phyloP scores from a whole-genome alignment of 2,329 filamentous ascomycete species.

The Stemphylium beticola region DNA sequence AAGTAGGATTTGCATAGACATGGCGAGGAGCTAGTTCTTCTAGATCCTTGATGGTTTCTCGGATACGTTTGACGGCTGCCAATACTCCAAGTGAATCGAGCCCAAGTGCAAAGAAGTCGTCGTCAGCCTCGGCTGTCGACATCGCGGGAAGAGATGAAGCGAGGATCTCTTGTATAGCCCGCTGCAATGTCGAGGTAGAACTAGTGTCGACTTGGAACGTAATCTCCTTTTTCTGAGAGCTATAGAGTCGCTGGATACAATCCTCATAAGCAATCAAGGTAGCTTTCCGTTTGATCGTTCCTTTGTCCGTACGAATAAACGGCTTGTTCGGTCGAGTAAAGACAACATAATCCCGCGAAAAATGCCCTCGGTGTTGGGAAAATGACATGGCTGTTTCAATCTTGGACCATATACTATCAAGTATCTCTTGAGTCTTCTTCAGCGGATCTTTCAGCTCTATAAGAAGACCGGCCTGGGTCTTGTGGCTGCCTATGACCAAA shows the following conservation, averaged over 20 bases:
- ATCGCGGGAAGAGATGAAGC: constrained; percentile 11
- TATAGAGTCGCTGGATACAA: constrained; percentile 57
- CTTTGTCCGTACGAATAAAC: constrained; percentile 56
- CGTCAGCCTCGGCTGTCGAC: constrained; percentile 19
- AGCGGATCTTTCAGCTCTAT: constrained; percentile 32
- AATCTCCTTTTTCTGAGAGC: background rate
- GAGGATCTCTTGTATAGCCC: constrained; percentile 13
- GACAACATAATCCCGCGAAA: constrained; percentile 52
- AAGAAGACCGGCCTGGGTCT: constrained; percentile 38
- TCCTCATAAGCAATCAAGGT: constrained; percentile 52
- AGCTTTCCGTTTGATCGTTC: constrained; percentile 51
- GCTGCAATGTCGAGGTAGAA: constrained; percentile 4
- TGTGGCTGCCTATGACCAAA: constrained; percentile 34
- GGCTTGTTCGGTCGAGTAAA: constrained; percentile 53
- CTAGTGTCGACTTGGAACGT: constrained; percentile 8
- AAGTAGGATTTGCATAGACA: constrained; percentile 42
- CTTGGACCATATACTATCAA: constrained; percentile 55
- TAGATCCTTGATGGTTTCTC: constrained; percentile 35
- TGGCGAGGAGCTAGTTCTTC: constrained; percentile 43
- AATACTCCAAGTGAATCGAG: constrained; percentile 44
- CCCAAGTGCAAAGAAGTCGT: constrained; percentile 42
- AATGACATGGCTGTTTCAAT: constrained; percentile 53
- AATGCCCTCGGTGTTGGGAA: constrained; percentile 48
- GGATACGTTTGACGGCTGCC: constrained; percentile 40
- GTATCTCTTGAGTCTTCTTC: constrained; percentile 26